Evolutionary conservation across 164 flowering plant species (phyloP).

Genomic region (Saururus chinensis): DNA sequence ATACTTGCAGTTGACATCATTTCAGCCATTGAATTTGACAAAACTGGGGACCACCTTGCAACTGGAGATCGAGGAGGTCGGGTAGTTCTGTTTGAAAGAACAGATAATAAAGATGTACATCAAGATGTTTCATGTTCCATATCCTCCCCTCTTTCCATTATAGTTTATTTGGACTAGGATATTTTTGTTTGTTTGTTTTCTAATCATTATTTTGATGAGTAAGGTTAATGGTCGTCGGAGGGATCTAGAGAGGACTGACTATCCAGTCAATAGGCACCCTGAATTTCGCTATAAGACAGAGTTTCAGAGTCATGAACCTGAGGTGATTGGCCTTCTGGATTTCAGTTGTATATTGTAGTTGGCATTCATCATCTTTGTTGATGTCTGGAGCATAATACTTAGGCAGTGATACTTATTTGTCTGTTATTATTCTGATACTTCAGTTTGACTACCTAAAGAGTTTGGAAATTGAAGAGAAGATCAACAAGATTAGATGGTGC

Average conservation of each 20-base stretch:
- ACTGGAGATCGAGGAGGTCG: constrained; percentile 80
- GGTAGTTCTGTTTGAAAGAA: constrained; percentile 45
- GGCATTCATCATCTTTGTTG: constrained; percentile 4
- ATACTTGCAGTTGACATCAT: constrained; percentile 40
- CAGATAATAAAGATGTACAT: constrained; percentile 40
- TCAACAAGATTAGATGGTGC: constrained; percentile 87
- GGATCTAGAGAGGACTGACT: constrained; percentile 60
- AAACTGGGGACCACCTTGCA: constrained; percentile 57
- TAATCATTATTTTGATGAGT: not conserved
- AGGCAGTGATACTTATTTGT: not conserved
- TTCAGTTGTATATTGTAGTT: constrained; percentile 1
- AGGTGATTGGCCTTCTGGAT: constrained; percentile 28
- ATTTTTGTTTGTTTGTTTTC: not conserved
- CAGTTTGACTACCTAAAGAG: constrained; percentile 94
- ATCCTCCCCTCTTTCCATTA: too few species aligned
- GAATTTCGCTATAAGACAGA: constrained; percentile 86
- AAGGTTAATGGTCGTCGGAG: constrained; percentile 17
- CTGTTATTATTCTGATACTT: too few species aligned
- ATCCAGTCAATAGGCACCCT: constrained; percentile 47
- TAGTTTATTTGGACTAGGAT: too few species aligned
- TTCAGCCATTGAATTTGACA: constrained; percentile 59
- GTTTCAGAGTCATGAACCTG: constrained; percentile 90
- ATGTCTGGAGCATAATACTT: not conserved
- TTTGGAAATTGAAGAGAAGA: constrained; percentile 91
- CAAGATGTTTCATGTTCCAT: not conserved